Conservation (phyloP, 2,329 filamentous ascomycete species). For the Xylariaceae sp. region DNA sequence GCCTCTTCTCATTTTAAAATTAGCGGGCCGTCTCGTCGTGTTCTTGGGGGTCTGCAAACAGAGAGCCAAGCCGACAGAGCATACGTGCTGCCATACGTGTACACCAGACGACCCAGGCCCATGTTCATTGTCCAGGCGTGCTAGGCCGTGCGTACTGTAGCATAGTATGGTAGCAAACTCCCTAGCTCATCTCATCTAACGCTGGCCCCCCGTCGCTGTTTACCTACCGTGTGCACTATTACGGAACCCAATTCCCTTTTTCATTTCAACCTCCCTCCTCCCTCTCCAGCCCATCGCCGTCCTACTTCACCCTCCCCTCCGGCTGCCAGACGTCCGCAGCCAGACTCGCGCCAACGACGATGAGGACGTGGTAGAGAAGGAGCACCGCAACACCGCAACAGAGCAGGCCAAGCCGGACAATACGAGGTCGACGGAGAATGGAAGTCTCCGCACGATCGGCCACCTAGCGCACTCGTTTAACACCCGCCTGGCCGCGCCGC, state of each 20-base stretch:
- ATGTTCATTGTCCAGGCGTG: too few species aligned
- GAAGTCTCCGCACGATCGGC: constrained; percentile 32
- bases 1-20: constrained; percentile 30
- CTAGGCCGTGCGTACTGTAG: too few species aligned
- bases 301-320: constrained; percentile 1
- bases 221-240: too few species aligned
- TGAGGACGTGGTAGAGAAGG: constrained; percentile 29
- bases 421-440: constrained; percentile 25
- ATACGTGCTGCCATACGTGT: too few species aligned
- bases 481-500: constrained; percentile 14
- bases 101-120: too few species aligned
- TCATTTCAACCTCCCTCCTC: constrained; percentile 3
- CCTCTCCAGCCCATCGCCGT: constrained; percentile 12
- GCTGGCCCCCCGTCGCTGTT: too few species aligned
- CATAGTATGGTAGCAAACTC: too few species aligned
- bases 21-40: constrained; percentile 18
- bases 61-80: too few species aligned
- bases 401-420: constrained; percentile 13
- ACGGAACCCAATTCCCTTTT: neutral
- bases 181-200: too few species aligned
- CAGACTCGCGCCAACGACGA: constrained; percentile 24
- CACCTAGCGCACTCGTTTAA: constrained; percentile 29
- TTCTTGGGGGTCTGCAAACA: too few species aligned
- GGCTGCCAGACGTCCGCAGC: constrained; percentile 16
- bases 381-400: constrained; percentile 14